Percentiles rank a stretch among this genome's conserved stretches.
Evolutionary conservation across 2,329 filamentous ascomycete genomes (phyloP).

Genomic region (Epichloe uncinata): DNA sequence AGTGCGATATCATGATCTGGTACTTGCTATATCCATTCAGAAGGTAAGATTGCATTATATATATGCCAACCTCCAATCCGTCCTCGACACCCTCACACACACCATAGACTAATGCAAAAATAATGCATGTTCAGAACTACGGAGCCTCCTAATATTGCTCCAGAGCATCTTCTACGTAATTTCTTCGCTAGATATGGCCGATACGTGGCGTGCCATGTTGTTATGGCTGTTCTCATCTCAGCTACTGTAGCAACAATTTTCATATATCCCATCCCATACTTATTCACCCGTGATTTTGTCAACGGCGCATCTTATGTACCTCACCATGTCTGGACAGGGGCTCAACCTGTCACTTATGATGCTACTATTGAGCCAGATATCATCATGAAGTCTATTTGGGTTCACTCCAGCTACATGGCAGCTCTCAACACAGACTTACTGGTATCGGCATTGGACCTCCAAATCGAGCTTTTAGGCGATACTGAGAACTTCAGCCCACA

Average conservation of each 20-base stretch:
- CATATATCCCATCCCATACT: constrained; percentile 62
- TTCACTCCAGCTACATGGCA: constrained; percentile 70
- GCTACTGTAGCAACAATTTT: constrained; percentile 56
- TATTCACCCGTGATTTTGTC: constrained; percentile 59
- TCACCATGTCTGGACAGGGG: constrained; percentile 71
- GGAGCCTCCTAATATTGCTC: constrained; percentile 52
- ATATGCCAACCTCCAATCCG: background rate
- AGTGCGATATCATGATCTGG: constrained; percentile 3
- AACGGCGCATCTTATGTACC: constrained; percentile 60
- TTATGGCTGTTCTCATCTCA: constrained; percentile 61
- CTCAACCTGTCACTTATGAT: constrained; percentile 45
- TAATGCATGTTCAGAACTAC: constrained; percentile 43
- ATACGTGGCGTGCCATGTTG: constrained; percentile 58
- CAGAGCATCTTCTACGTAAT: constrained; percentile 50
- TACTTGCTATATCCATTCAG: constrained; percentile 8
- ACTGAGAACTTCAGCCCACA: constrained; percentile 43
- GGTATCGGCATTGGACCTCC: constrained; percentile 52
- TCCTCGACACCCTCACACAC: background rate
- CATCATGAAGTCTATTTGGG: constrained; percentile 72
- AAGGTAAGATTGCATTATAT: constrained; percentile 2
- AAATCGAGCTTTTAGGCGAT: constrained; percentile 53
- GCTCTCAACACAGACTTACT: constrained; percentile 55
- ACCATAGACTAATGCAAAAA: background rate
- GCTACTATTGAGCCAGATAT: constrained; percentile 47
- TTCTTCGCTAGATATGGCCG: constrained; percentile 57